These are phyloP conservation scores for Chlorella sorokiniana DNA, from an alignment of 139 green algal species.

Conservation along the genomic window DNA sequence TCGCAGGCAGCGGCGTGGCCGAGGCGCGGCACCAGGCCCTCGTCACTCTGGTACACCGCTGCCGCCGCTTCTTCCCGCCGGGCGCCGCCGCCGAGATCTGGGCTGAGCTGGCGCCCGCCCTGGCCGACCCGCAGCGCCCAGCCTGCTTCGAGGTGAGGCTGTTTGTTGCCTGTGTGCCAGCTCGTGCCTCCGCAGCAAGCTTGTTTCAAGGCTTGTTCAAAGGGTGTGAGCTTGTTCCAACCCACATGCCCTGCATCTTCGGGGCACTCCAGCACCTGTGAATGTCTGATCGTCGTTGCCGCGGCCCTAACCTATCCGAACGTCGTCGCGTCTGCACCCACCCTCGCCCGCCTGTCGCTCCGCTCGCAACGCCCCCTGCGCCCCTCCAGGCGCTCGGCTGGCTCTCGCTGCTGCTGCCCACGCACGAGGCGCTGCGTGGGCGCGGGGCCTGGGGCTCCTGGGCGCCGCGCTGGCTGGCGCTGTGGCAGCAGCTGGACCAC, in stretches of 20 bases:
- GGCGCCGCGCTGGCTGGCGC: conserved; percentile 61
- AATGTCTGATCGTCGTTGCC: no score
- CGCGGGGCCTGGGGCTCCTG: conserved; percentile 44
- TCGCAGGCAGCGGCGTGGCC: conserved; percentile 49
- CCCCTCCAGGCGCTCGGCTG: conserved; percentile 59
- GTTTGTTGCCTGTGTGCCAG: neutral
- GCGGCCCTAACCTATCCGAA: neutral
- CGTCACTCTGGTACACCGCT: conserved; percentile 41
- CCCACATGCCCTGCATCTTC: no score
- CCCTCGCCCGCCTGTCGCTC: no score
- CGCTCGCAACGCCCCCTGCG: neutral
- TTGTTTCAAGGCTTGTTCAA: no score
- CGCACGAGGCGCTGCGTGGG: conserved; percentile 40
- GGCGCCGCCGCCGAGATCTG: conserved; percentile 56
- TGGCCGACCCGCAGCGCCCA: conserved; percentile 26
- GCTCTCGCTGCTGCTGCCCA: conserved; percentile 74
- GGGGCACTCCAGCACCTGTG: no score
- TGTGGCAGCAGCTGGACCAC: conserved; percentile 43
- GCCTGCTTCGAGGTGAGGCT: conserved; percentile 37
- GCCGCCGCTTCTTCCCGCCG: conserved; percentile 52
- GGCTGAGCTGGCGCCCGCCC: conserved; percentile 27
- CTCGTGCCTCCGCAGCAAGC: no score
- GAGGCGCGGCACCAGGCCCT: conserved; percentile 45
- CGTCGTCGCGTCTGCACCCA: no score
- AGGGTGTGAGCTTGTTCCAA: no score